Conservation (phyloP, 495 filamentous ascomycete genomes). For the Darksidea phi region DNA sequence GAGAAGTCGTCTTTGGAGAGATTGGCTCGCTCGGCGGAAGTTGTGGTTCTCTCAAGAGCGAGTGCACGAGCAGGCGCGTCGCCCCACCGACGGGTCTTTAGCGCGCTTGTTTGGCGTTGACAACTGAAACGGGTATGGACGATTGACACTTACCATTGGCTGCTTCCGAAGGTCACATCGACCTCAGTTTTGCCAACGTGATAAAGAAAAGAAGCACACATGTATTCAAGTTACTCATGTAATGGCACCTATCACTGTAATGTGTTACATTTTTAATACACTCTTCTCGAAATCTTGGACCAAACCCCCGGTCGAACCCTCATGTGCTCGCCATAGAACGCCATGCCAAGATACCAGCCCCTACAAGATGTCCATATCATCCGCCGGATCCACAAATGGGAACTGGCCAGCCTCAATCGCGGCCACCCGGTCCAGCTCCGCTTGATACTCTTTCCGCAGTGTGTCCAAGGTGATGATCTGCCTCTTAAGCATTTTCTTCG, state of each 20-base stretch:
- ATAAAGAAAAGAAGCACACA: too few species aligned
- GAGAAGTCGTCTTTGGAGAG: too few species aligned
- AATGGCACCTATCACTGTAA: too few species aligned
- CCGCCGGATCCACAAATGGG: conserved; percentile 54
- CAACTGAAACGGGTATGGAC: conserved; percentile 1
- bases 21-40: neutral
- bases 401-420: conserved; percentile 61
- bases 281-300: too few species aligned
- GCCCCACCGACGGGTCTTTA: conserved; percentile 11
- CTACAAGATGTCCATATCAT: conserved; percentile 39
- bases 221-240: too few species aligned
- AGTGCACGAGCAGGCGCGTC: conserved; percentile 11
- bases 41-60: neutral
- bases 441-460: conserved; percentile 78
- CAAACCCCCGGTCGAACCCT: neutral
- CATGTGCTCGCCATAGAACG: conserved; percentile 19
- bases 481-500: conserved; percentile 44
- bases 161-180: too few species aligned
- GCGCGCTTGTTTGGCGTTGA: conserved; percentile 22
- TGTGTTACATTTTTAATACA: neutral
- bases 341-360: conserved; percentile 17
- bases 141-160: neutral
- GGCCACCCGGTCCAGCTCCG: conserved; percentile 75
- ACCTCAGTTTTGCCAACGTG: too few species aligned
- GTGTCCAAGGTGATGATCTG: conserved; percentile 78